Base-by-base conservation (phyloP, 441 rosid genomes). In the Corymbia citriodora region DNA sequence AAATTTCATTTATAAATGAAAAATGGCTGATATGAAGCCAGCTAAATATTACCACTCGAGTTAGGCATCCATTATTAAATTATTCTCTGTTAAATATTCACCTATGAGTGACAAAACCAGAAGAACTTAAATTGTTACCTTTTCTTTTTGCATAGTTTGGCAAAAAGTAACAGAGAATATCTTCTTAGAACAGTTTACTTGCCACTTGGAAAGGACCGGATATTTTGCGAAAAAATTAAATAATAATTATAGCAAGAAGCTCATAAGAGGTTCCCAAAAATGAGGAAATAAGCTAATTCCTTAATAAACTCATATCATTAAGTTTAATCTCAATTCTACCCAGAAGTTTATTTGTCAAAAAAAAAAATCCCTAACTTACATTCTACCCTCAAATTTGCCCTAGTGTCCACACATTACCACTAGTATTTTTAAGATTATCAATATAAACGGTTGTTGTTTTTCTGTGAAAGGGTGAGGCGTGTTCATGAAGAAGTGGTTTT, bases 401-500 rank as follows among this genome's bases (percentile, higher is more conserved):
- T 9, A 1, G 7, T 16, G 9, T 40, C 50, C 83, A 40, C 1
- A 40, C 52, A 23, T 40, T 74, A 16, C 50, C 29, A 23, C 3
- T 7, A 16, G 29, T 40, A 40, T 3, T 3, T 40, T 21, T 8
- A 74, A 74, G 17, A 40, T 74, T 45, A 74, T 40, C 52, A 21
- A 40, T 29, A 40, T 10, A 0, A 4, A 17, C 4, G 4, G 4
- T 31, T 68, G 9, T 1, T 70, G 19, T 33, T 17, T 16, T 70
- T 59, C 25, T n/a, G 11, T 9, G 10, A 12, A 7, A 33, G 17
- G 5, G 9, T 40, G 14, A 19, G 1, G 16, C 5, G 9, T 25
- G 0, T 21, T 74, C 0, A 3, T 21, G 50, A 74, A 40, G 3
- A 74, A 21, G 8, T 21, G 29, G 2, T 0, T 21, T 74, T 4